Evolutionary conservation across 371 early-diverging fungal species (phyloP), one percentile per base, ranked within the genome.

Genomic region (Apophysomyces ossiformis): DNA sequence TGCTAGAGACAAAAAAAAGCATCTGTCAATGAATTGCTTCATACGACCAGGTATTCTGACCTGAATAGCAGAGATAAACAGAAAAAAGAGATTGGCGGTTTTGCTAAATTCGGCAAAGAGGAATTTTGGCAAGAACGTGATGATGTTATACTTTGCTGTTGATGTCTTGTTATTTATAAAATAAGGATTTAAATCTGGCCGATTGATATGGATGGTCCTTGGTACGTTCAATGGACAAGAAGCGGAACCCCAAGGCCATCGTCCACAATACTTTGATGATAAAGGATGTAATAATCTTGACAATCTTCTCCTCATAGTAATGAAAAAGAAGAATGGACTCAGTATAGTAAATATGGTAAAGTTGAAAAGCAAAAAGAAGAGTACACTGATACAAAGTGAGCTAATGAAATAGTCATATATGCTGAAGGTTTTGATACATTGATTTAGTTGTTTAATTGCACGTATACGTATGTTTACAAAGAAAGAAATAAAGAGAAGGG

Each of bases 11-110:
- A 7, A 21, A 15, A 8, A 18, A 11, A 6, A 46, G n/a, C n/a
- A 59, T 44, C 62, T 6, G 18, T n/a, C 54, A 26, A 26, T 26
- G 32, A 26, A 26, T 26, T 26, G 32, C 32, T 21, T 35, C 3
- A 11, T 18, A 36, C 32, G 7, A 35, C 3, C 5, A 18, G 1
- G 16, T 36, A n/a, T 21, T 57, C 50, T 47, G n/a, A 86, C 89
- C 84, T 93, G 93, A 62, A 93, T 92, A 38, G 82, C 84, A 6
- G 90, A 86, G 3, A 92, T 92, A 65, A 95, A 88, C 65, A 96
- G 75, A 82, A 97, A 97, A 74, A 95, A 97, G 32, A 97, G 66
- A 77, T 96, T 97, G 61, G 93, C 93, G 66, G 90, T 89, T 79
- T 94, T 95, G 60, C 91, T 90, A 62, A 95, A 92, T 78, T 97